Conservation (phyloP, 257 asterid species). For the Paulownia fortunei region DNA sequence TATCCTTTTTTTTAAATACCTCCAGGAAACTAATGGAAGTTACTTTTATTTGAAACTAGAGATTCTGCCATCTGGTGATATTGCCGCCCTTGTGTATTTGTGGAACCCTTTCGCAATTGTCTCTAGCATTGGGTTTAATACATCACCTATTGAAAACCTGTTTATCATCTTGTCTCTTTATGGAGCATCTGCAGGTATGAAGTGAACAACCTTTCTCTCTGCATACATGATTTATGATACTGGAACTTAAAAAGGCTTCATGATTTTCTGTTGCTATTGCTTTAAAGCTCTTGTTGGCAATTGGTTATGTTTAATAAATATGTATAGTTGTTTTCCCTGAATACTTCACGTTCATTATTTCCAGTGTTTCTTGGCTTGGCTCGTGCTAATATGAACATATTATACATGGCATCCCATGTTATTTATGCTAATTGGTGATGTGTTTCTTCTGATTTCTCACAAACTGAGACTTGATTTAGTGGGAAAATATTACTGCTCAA, state of each 20-base stretch:
- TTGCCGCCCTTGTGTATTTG: conserved; percentile 90
- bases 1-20: conserved; percentile 10
- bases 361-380: not conserved
- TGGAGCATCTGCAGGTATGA: conserved; percentile 89
- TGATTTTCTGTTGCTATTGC: conserved; percentile 14
- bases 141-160: conserved; percentile 84
- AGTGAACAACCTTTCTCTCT: conserved; percentile 26
- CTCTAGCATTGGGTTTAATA: conserved; percentile 87
- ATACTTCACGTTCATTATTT: conserved; percentile 15
- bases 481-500: not conserved
- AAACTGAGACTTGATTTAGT: not conserved
- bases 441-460: not conserved
- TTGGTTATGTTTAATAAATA: conserved; percentile 2
- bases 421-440: not conserved
- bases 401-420: conserved; percentile 3
- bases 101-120: conserved; percentile 95
- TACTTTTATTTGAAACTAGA: conserved; percentile 49
- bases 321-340: not conserved
- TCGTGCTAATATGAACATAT: not conserved
- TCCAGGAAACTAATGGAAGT: conserved; percentile 31
- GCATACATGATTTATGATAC: conserved; percentile 13
- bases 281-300: conserved; percentile 18
- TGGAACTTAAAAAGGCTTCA: conserved; percentile 19
- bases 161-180: conserved; percentile 73
- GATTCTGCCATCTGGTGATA: conserved; percentile 78